phyloP scores from a whole-genome alignment of 1,284 basidiomycete species.

The Termitomyces sp. region DNA sequence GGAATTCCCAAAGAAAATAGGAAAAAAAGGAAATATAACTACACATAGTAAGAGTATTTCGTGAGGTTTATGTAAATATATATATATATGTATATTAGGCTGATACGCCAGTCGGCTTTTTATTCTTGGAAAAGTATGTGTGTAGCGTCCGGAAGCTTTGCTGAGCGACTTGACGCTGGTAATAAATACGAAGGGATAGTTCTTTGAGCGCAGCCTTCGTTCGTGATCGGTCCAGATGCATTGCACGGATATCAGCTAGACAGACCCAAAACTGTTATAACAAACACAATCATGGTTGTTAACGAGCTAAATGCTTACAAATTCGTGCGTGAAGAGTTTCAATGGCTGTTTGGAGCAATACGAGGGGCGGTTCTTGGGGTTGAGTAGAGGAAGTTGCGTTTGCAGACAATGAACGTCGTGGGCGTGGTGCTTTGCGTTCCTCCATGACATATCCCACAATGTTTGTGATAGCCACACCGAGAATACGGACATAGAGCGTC shows the following conservation, averaged over 20 bases:
- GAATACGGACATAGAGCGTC: slow-evolving; percentile 45
- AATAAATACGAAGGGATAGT: slow-evolving; percentile 55
- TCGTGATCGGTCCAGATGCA: slow-evolving; percentile 66
- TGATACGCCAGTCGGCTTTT: slow-evolving; percentile 5
- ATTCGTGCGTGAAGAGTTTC: slow-evolving; percentile 57
- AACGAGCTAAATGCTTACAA: slow-evolving; percentile 30
- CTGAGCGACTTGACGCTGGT: slow-evolving; percentile 39
- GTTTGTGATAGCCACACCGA: slow-evolving; percentile 51
- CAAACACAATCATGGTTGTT: background rate
- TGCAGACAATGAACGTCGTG: slow-evolving; percentile 10
- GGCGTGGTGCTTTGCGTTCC: slow-evolving; percentile 28
- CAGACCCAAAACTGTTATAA: background rate
- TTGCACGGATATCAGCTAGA: slow-evolving; percentile 64
- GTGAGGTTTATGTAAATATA: background rate
- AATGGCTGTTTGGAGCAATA: slow-evolving; percentile 40
- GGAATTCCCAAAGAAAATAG: too few species aligned
- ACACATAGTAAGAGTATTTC: background rate
- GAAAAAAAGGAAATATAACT: background rate
- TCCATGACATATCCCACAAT: slow-evolving; percentile 49
- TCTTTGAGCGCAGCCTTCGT: slow-evolving; percentile 62
- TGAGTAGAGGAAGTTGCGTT: background rate
- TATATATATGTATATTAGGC: background rate
- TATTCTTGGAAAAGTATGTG: slow-evolving; percentile 16
- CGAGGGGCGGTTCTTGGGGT: slow-evolving; percentile 33
- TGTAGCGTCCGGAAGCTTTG: slow-evolving; percentile 23